Evolutionary conservation across 306 rosid species (phyloP), one percentile per base, ranked within the genome.

Genomic region (Comarum palustre): DNA sequence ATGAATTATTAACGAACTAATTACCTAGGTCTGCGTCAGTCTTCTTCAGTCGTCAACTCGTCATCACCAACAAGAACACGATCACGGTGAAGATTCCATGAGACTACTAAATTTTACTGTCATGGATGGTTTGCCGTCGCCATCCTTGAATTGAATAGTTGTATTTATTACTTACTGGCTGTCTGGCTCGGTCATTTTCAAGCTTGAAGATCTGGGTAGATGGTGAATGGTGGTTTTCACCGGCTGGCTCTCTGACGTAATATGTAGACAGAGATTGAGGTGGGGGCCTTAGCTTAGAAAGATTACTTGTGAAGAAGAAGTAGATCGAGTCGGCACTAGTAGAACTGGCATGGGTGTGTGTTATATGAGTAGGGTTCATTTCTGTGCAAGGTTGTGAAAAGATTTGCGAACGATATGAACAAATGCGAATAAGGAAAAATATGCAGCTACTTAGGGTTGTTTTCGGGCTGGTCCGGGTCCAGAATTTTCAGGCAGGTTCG

Each of bases 391-490:
- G 19, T 77, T 61, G 16, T 75, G 78, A 76, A 68, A 79, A 59
- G 86, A 81, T 80, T 68, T 78, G 85, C 79, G 82, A 69, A 73
- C 64, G 82, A 82, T 70, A 46, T 73, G 39, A 19, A 43, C 4
- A 57, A 46, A 67, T 25, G 58, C 50, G 34, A 32, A 16, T 10
- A 78, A 70, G 15, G 45, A 78, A 73, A 34, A 61, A 6, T 59
- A 60, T 6, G 66, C 1, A 14, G n/a, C 38, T 13, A 3, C 41
- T n/a, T n/a, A n/a, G n/a, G n/a, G n/a, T n/a, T n/a, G n/a, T n/a
- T n/a, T n/a, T n/a, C n/a, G n/a, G n/a, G n/a, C n/a, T n/a, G n/a
- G n/a, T n/a, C n/a, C n/a, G n/a, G n/a, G n/a, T n/a, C n/a, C n/a
- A n/a, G n/a, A n/a, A n/a, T n/a, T n/a, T n/a, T n/a, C n/a, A n/a